These are phyloP conservation scores for Cladorrhinum sp. DNA, from an alignment of 2,329 filamentous ascomycete genomes.

Conservation along the genomic window DNA sequence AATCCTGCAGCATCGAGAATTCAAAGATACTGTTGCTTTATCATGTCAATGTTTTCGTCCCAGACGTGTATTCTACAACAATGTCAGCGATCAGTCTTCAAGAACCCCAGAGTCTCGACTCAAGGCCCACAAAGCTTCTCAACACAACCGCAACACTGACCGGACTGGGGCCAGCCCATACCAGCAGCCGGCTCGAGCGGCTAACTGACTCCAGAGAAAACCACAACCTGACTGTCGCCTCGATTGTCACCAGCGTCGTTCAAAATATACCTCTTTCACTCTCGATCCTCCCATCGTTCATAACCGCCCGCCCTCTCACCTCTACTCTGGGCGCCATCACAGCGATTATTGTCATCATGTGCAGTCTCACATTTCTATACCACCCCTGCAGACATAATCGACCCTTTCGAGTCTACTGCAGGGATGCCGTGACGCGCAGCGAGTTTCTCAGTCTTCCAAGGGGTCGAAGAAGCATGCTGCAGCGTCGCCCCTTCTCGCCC, in stretches of 20 bases:
- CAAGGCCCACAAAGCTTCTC: not conserved
- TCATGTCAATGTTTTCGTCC: not conserved
- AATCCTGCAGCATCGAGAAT: too few species aligned
- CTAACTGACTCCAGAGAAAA: not conserved
- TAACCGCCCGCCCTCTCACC: not conserved
- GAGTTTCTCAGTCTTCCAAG: not conserved
- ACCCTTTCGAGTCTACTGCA: not conserved
- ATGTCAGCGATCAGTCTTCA: not conserved
- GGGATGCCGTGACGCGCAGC: not conserved
- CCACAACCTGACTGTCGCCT: not conserved
- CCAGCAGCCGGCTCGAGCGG: not conserved
- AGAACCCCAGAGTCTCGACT: not conserved
- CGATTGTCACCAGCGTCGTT: not conserved
- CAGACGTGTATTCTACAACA: not conserved
- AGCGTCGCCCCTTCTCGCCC: not conserved
- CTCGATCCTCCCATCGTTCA: too few species aligned
- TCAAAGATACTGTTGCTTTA: too few species aligned
- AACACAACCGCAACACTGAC: not conserved
- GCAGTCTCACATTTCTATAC: not conserved
- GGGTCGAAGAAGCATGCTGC: not conserved
- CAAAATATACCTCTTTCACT: too few species aligned
- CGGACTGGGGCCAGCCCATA: not conserved
- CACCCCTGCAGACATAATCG: not conserved
- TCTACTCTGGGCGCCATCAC: not conserved
- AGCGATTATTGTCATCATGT: not conserved